Percentiles rank a stretch among this genome's conserved stretches.
phyloP scores from a whole-genome alignment of 1,284 basidiomycete species.

The Athelia psychrophila region DNA sequence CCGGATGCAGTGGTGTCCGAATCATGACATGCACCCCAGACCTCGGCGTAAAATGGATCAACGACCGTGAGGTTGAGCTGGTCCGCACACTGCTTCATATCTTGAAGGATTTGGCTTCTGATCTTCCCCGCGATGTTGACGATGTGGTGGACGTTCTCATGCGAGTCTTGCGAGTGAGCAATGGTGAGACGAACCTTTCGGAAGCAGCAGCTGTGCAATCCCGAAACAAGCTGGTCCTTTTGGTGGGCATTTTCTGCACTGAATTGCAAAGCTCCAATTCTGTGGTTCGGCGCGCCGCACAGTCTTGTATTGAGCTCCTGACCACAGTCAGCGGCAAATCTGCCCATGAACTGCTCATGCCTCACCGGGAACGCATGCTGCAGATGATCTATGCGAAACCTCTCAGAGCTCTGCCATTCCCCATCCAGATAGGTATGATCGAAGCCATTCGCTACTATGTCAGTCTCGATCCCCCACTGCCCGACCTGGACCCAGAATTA shows the following conservation, averaged over 20 bases:
- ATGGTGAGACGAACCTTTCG: slow-evolving; percentile 45
- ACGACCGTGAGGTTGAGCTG: slow-evolving; percentile 89
- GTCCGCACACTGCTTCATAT: slow-evolving; percentile 91
- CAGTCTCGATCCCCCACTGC: slow-evolving; percentile 79
- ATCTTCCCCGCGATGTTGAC: slow-evolving; percentile 82
- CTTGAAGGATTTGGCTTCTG: slow-evolving; percentile 93
- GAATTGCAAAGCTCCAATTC: slow-evolving; percentile 90
- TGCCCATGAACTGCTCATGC: slow-evolving; percentile 77
- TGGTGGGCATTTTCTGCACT: slow-evolving; percentile 85
- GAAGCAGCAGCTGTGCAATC: slow-evolving; percentile 38
- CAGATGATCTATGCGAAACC: slow-evolving; percentile 95
- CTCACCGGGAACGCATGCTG: slow-evolving; percentile 87
- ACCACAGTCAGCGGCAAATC: slow-evolving; percentile 74
- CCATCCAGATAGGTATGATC: slow-evolving; percentile 98
- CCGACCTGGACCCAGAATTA: slow-evolving; percentile 91
- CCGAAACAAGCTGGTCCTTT: slow-evolving; percentile 53
- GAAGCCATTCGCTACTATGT: slow-evolving; percentile 96
- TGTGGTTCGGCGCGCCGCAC: slow-evolving; percentile 83
- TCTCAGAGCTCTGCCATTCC: slow-evolving; percentile 92
- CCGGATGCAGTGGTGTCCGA: slow-evolving; percentile 82
- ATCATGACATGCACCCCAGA: slow-evolving; percentile 74
- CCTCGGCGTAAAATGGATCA: slow-evolving; percentile 79
- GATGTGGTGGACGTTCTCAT: slow-evolving; percentile 81
- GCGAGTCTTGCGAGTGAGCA: slow-evolving; percentile 74
- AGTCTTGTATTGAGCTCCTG: slow-evolving; percentile 80